These are phyloP conservation scores for Lipomyces orientalis DNA, from an alignment of 805 yeast species.

Conservation along the genomic window DNA sequence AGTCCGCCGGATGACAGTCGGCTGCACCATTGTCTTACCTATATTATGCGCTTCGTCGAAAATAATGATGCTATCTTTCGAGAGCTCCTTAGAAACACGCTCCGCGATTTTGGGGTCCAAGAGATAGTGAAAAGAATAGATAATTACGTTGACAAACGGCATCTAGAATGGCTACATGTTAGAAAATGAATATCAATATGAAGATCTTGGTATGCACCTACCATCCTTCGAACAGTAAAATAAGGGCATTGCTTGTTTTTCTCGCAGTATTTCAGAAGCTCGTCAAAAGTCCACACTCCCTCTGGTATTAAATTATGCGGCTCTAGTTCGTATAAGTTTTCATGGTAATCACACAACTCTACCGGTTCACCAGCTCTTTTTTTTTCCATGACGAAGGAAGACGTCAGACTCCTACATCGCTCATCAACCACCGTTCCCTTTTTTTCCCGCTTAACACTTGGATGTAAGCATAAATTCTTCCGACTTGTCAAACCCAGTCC, in stretches of 20 bases:
- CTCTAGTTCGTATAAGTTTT: constrained; percentile 81
- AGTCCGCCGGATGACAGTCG: no score
- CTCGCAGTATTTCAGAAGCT: constrained; percentile 76
- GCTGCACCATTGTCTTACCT: constrained; percentile 46
- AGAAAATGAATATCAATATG: background rate
- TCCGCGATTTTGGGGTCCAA: constrained; percentile 97
- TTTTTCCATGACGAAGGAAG: constrained; percentile 79
- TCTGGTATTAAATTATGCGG: constrained; percentile 88
- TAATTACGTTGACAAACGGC: constrained; percentile 81
- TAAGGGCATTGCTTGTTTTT: constrained; percentile 88
- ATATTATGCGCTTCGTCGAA: constrained; percentile 99
- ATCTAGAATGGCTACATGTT: constrained; percentile 19
- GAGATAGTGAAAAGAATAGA: constrained; percentile 94
- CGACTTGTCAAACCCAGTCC: constrained; percentile 94
- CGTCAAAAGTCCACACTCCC: constrained; percentile 95
- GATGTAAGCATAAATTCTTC: constrained; percentile 92
- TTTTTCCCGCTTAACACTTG: constrained; percentile 81
- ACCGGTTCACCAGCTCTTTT: constrained; percentile 64
- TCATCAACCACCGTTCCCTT: constrained; percentile 95
- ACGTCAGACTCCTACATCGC: constrained; percentile 91
- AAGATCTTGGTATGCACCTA: constrained; percentile 52
- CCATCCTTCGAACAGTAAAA: constrained; percentile 97
- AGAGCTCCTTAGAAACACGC: constrained; percentile 87
- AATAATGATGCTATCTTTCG: constrained; percentile 90
- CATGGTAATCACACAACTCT: constrained; percentile 85